phyloP scores from a whole-genome alignment of 2,329 filamentous ascomycete genomes.

The Fusarium transvaalense region DNA sequence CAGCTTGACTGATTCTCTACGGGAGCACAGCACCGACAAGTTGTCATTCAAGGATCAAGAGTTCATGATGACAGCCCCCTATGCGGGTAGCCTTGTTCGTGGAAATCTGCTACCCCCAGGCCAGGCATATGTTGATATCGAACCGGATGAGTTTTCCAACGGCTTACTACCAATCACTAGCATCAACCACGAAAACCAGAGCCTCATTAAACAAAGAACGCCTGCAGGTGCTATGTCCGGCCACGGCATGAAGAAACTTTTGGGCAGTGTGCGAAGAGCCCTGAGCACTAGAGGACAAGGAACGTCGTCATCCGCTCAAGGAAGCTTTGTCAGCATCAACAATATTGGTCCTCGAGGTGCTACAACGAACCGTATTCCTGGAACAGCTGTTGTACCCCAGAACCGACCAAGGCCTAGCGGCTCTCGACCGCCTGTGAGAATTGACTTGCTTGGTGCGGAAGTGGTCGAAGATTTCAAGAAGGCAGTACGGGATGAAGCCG shows the following conservation, averaged over 20 bases:
- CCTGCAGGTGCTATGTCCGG: constrained; percentile 72
- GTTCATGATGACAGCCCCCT: constrained; percentile 72
- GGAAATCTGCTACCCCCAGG: constrained; percentile 86
- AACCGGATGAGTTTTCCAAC: constrained; percentile 63
- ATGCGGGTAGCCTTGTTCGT: constrained; percentile 86
- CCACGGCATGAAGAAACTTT: constrained; percentile 85
- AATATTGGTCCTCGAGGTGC: constrained; percentile 65
- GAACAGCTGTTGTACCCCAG: constrained; percentile 71
- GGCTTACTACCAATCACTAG: constrained; percentile 67
- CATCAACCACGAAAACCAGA: constrained; percentile 57
- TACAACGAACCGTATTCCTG: constrained; percentile 70
- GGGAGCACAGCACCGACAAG: constrained; percentile 72
- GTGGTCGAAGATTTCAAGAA: constrained; percentile 83
- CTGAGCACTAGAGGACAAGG: constrained; percentile 72
- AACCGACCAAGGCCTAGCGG: constrained; percentile 60
- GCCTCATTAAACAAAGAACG: constrained; percentile 60
- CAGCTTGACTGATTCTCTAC: constrained; percentile 86
- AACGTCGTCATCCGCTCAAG: constrained; percentile 59
- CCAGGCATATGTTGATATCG: constrained; percentile 81
- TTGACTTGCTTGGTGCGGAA: constrained; percentile 85
- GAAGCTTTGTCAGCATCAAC: constrained; percentile 61
- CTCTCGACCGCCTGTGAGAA: constrained; percentile 69
- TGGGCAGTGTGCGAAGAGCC: constrained; percentile 87
- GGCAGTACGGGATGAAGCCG: constrained; percentile 75
- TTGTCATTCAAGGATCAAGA: constrained; percentile 67